Base-by-base conservation (phyloP, 106 monocot genomes). In the Iris macrosiphon region DNA sequence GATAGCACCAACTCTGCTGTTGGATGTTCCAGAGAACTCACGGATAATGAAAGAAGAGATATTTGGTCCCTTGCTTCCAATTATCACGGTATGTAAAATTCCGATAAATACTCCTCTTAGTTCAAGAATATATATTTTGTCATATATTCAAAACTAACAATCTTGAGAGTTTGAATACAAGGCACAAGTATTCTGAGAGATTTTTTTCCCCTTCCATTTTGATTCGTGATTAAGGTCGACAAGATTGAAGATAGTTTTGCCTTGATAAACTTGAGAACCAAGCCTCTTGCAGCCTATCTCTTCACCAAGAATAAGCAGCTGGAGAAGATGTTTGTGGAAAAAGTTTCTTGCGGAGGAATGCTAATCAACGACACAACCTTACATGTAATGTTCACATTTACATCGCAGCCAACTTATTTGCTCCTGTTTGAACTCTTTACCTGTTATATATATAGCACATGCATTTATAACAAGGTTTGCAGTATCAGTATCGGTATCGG, bases 231-330 rank as follows among this genome's bases (percentile, higher is more conserved):
- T n/a, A n/a, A 88, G 88, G 76, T 88, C 42, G 72, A 88, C 50
- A 76, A 76, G 34, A 18, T 88, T 30, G 72, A 83, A 70, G 79
- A 88, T 0, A 63, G 83, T 46, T 66, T 78, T 61, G 69, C 48
- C 47, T 2, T 88, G 15, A 83, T 88, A 46, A 83, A 69, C 54
- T 72, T 69, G 21, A 67, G 29, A 22, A 1, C 72, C 33, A 88
- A 88, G 63, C 88, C 88, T 59, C 79, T 88, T 35, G 88, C 83
- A 29, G 74, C 82, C 7, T 88, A 88, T 47, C 64, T 79, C 61
- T 88, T 88, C 65, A 83, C 79, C 55, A 72, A 67, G 44, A 59
- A 83, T 63, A 83, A 79, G 60, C 69, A 79, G 31, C 55, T 83
- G 14, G 68, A 88, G 55, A 50, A 76, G 44, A 62, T 35, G 30